Base-by-base conservation (phyloP, 805 yeast genomes). In the Yamadazyma endophytica region DNA sequence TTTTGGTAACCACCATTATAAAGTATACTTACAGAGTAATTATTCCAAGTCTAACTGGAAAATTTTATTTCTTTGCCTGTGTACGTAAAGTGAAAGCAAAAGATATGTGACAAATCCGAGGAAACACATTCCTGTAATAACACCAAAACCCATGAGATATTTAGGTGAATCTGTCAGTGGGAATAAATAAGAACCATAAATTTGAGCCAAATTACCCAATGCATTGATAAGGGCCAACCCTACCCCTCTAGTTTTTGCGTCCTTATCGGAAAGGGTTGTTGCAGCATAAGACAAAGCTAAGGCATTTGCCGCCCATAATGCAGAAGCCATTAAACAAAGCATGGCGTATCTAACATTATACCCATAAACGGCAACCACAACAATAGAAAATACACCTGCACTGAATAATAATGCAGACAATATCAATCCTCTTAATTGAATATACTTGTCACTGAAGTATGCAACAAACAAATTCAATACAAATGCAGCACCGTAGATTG, bases 111-210 rank as follows among this genome's bases (percentile, higher is more conserved):
- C 14, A 21, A 22, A 26, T 3, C 40, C 40, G 11, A 36, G 26
- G 24, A 33, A 32, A 21, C 40, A 32, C 40, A 36, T 36, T 8
- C 37, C 36, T 7, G 40, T 36, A 20, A 36, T 36, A n/a, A 36
- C 40, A 3, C 40, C 37, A 14, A 36, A 36, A 12, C 40, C 40
- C 40, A 32, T 36, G n/a, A 36, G 27, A 27, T 36, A 36, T 14
- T 36, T 36, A 19, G 40, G 40, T 9, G 28, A 16, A 21, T 36
- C 40, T 13, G 29, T 15, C 6, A 17, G 9, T 5, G 40, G 40
- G 16, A 36, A 36, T 14, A 36, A 30, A 17, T 36, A 36, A 14
- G 37, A 29, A 13, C 40, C 40, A 20, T 36, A 36, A 15, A 36
- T 33, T 20, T 36, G 40, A 9, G 40, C 40, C 20, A 32, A 30